A percentile compares a stretch with the other conserved stretches of the same genome.
Conservation (phyloP, 1,139 yeast species). For the Protomyces inouyei region DNA sequence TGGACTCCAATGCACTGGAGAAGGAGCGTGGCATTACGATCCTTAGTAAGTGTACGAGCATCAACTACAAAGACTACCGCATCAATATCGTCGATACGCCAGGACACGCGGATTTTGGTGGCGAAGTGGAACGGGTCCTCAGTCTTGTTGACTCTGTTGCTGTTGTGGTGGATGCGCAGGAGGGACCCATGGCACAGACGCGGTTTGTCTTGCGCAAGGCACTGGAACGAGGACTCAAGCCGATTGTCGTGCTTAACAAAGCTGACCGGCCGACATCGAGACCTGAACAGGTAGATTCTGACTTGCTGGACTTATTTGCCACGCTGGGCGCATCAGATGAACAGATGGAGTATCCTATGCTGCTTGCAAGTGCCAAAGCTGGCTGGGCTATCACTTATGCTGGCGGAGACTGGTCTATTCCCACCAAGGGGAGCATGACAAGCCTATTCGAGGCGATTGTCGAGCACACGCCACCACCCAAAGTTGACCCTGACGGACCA, state of each 20-base stretch:
- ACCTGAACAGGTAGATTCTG: conserved; percentile 67
- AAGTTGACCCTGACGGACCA: conserved; percentile 12
- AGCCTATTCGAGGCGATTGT: conserved; percentile 21
- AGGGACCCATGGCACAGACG: conserved; percentile 96
- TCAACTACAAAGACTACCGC: conserved; percentile 80
- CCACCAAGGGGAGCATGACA: conserved; percentile 10
- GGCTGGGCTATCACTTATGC: conserved; percentile 25
- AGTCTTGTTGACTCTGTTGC: conserved; percentile 96
- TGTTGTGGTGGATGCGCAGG: conserved; percentile 85
- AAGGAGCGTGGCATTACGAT: conserved; percentile 94
- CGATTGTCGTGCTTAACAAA: conserved; percentile 88
- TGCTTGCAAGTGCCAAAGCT: conserved; percentile 23
- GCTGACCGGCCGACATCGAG: conserved; percentile 77
- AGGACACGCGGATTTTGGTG: conserved; percentile 94
- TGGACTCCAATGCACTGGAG: conserved; percentile 90
- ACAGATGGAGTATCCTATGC: conserved; percentile 24
- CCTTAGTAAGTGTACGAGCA: conserved; percentile 92
- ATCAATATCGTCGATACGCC: conserved; percentile 94
- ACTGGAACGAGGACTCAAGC: conserved; percentile 72
- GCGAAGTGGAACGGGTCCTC: conserved; percentile 88
- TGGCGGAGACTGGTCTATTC: background rate
- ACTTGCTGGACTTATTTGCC: conserved; percentile 51
- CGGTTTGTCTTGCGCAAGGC: conserved; percentile 93
- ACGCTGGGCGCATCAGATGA: conserved; percentile 24
- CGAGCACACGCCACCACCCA: conserved; percentile 19